phyloP scores from a whole-genome alignment of 148 eudicot species.

The Silene latifolia region DNA sequence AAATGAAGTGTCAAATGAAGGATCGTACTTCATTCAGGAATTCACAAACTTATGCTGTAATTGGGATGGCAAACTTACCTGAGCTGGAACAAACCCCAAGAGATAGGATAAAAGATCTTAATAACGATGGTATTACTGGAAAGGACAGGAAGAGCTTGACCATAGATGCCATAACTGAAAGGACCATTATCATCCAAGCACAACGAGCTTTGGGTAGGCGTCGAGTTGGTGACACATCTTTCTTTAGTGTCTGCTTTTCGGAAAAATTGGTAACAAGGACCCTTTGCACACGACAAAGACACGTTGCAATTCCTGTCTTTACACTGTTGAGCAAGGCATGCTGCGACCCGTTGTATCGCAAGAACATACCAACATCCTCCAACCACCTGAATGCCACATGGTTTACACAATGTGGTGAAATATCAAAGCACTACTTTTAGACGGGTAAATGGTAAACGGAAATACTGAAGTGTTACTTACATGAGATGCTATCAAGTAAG shows the following conservation, averaged over 20 bases:
- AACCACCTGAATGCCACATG: slow-evolving; percentile 45
- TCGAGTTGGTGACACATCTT: slow-evolving; percentile 46
- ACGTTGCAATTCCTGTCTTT: slow-evolving; percentile 36
- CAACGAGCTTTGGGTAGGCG: slow-evolving; percentile 33
- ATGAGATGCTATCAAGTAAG: slow-evolving; percentile 90
- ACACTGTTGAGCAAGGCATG: slow-evolving; percentile 73
- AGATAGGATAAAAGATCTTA: slow-evolving; percentile 81
- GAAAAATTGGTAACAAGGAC: slow-evolving; percentile 53
- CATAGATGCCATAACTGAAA: slow-evolving; percentile 67
- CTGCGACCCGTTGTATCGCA: slow-evolving; percentile 72
- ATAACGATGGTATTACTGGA: slow-evolving; percentile 63
- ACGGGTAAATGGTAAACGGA: not conserved
- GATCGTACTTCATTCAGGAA: too few relatives aligned
- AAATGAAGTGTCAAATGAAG: too few relatives aligned
- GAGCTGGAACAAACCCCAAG: slow-evolving; percentile 82
- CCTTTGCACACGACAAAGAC: slow-evolving; percentile 63
- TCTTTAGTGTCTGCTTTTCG: slow-evolving; percentile 23
- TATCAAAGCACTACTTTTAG: not conserved
- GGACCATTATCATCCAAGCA: slow-evolving; percentile 62
- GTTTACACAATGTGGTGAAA: not conserved
- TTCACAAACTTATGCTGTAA: too few relatives aligned
- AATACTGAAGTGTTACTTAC: slow-evolving; percentile 34
- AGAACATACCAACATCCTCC: slow-evolving; percentile 98
- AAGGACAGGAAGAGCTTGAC: slow-evolving; percentile 67
- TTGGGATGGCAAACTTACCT: slow-evolving; percentile 68